Evolutionary conservation across 2,329 filamentous ascomycete species (phyloP).

Genomic region (Phaeophleospora eucalypticola): DNA sequence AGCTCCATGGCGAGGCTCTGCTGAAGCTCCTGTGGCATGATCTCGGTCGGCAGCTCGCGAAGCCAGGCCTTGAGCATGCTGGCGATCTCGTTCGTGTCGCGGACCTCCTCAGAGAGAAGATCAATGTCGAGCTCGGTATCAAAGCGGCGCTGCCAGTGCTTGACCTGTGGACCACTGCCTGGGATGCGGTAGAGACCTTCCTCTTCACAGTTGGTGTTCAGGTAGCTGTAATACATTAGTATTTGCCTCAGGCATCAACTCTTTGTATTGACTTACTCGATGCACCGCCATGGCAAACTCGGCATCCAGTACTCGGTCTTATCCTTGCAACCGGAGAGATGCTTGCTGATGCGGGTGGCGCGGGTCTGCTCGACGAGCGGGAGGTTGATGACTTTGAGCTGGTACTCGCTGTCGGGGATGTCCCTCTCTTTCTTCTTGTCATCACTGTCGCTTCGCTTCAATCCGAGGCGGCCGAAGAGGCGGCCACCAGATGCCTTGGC

Average conservation of each 20-base stretch:
- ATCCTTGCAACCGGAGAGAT: slow-evolving; percentile 79
- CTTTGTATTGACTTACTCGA: slow-evolving; percentile 57
- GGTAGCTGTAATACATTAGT: slow-evolving; percentile 53
- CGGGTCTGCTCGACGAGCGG: slow-evolving; percentile 85
- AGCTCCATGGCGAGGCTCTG: slow-evolving; percentile 77
- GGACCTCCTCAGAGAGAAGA: slow-evolving; percentile 80
- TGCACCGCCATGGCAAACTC: slow-evolving; percentile 88
- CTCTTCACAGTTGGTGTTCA: slow-evolving; percentile 92
- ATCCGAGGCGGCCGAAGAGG: slow-evolving; percentile 24
- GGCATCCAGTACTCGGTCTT: slow-evolving; percentile 99
- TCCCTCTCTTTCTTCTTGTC: slow-evolving; percentile 49
- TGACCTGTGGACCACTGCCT: slow-evolving; percentile 83
- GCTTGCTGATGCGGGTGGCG: slow-evolving; percentile 85
- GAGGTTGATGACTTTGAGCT: slow-evolving; percentile 77
- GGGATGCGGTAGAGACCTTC: slow-evolving; percentile 91
- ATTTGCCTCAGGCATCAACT: neutral
- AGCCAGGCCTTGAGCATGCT: slow-evolving; percentile 97
- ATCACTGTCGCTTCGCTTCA: slow-evolving; percentile 56
- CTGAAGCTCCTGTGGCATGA: slow-evolving; percentile 82
- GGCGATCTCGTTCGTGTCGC: slow-evolving; percentile 94
- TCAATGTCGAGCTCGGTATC: slow-evolving; percentile 80
- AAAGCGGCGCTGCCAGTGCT: slow-evolving; percentile 88
- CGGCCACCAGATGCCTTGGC: slow-evolving; percentile 22
- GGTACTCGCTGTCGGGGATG: slow-evolving; percentile 73
- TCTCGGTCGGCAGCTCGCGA: slow-evolving; percentile 86